Conservation (phyloP, 345 rosid species). For the Aurinia saxatilis region DNA sequence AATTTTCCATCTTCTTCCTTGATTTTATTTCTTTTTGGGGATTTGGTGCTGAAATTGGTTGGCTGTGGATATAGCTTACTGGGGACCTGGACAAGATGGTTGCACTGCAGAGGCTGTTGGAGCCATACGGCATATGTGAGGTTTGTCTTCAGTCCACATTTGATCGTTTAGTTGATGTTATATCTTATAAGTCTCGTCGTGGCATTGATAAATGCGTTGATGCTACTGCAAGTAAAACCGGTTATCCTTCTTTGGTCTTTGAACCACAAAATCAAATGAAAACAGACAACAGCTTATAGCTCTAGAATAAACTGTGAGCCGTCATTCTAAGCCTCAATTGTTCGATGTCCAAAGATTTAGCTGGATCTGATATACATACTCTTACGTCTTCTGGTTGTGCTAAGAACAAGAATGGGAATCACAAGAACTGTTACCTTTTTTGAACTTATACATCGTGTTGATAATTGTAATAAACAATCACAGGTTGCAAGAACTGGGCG, state of each 20-base stretch:
- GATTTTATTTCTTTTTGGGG: not conserved
- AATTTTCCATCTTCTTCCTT: not conserved
- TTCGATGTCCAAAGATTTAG: not conserved
- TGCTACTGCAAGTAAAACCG: not conserved
- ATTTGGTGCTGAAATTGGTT: slow-evolving; percentile 1
- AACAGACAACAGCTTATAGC: not conserved
- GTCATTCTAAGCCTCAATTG: not conserved
- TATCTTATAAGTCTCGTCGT: not conserved
- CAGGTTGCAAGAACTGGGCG: slow-evolving; percentile 96
- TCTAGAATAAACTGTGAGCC: not conserved
- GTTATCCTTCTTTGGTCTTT: not conserved
- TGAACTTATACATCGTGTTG: not conserved
- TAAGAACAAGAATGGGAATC: not conserved
- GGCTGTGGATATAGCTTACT: slow-evolving; percentile 48
- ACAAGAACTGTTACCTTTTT: not conserved
- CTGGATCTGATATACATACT: not conserved
- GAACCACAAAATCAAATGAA: not conserved
- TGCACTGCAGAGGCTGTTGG: slow-evolving; percentile 84
- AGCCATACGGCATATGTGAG: slow-evolving; percentile 96
- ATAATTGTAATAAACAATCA: not conserved
- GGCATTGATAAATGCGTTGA: not conserved
- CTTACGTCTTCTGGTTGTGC: not conserved
- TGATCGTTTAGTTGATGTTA: not conserved
- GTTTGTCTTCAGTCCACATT: slow-evolving; percentile 33
- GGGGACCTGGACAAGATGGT: slow-evolving; percentile 96